Base-by-base conservation (phyloP, 2,329 filamentous ascomycete genomes). In the Pezicula rhizophila region DNA sequence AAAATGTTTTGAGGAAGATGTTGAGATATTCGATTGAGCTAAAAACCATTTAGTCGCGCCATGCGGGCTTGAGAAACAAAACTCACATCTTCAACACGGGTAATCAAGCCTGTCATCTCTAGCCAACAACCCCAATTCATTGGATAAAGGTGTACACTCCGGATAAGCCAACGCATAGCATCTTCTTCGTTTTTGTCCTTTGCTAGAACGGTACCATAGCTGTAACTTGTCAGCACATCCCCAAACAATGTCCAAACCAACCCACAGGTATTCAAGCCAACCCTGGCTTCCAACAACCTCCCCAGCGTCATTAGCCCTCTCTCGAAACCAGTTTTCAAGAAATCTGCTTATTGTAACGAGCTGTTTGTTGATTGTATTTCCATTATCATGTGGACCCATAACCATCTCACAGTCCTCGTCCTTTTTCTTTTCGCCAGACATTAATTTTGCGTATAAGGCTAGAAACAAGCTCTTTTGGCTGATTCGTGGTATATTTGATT, bases 91-190 rank as follows among this genome's bases (percentile, higher is more conserved):
- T 96, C 90, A 8, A 86, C 77, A 31, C 86, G 83, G 33, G 82
- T 80, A 51, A 96, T 80, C 23, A 97, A 74, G 35, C 84, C 84
- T 4, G 87, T 88, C 66, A 99, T 80, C 69, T 99, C 93, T 50
- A 93, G 78, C 93, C 93, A 99, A 53, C 90, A 91, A 7, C 90
- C 89, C 93, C 93, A 99, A 64, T 97, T 96, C 79, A 91, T 96
- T 1, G 90, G 88, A 60, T 90, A 95, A 37, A 89, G 72, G 64
- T 95, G 87, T 8, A 96, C 88, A 62, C 91, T 96, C 54, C 82
- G 79, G 45, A 96, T 75, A n/a, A 99, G 76, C 77, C 87, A 96
- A 54, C 87, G 81, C 67, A 92, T 84, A 2, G 93, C 93, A 52
- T 87, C 78, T 40, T 84, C 78, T 57, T 95, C 90, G 60, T 93